Conservation (phyloP, 768 basidiomycete genomes). For the Boletus huronensis region DNA sequence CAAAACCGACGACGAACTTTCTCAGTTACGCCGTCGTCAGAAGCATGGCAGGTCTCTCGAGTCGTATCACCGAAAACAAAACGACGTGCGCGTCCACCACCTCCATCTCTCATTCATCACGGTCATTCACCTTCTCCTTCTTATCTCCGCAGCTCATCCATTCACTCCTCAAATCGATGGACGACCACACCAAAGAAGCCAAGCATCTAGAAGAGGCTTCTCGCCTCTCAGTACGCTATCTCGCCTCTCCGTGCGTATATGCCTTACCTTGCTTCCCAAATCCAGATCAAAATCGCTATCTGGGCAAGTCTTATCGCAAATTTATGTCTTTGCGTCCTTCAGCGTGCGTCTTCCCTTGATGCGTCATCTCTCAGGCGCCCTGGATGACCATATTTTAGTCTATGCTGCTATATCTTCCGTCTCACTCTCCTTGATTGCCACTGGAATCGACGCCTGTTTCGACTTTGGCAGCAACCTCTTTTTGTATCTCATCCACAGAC, state of each 20-base stretch:
- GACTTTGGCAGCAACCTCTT: slow-evolving; percentile 82
- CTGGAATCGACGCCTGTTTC: slow-evolving; percentile 83
- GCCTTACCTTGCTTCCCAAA: background rate
- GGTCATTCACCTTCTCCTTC: background rate
- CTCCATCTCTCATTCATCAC: background rate
- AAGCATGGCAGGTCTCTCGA: slow-evolving; percentile 63
- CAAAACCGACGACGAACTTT: slow-evolving; percentile 60
- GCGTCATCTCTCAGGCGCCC: background rate
- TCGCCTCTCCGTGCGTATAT: background rate
- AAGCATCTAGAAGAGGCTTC: slow-evolving; percentile 60
- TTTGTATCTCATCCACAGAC: slow-evolving; percentile 75
- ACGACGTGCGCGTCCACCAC: slow-evolving; percentile 48
- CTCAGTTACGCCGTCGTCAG: slow-evolving; percentile 52
- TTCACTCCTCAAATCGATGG: slow-evolving; percentile 89
- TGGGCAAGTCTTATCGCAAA: slow-evolving; percentile 82
- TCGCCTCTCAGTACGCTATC: slow-evolving; percentile 56
- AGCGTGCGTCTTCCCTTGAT: slow-evolving; percentile 41
- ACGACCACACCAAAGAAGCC: slow-evolving; percentile 83
- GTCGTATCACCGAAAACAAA: slow-evolving; percentile 66
- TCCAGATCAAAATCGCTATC: slow-evolving; percentile 83
- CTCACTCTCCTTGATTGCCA: slow-evolving; percentile 85
- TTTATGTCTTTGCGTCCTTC: slow-evolving; percentile 64
- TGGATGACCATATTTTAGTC: slow-evolving; percentile 43
- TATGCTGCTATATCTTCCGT: slow-evolving; percentile 86
- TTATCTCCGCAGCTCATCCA: slow-evolving; percentile 62